Evolutionary conservation across 208 protist species (phyloP).

Genomic region (Acanthamoeba lenticulata): DNA sequence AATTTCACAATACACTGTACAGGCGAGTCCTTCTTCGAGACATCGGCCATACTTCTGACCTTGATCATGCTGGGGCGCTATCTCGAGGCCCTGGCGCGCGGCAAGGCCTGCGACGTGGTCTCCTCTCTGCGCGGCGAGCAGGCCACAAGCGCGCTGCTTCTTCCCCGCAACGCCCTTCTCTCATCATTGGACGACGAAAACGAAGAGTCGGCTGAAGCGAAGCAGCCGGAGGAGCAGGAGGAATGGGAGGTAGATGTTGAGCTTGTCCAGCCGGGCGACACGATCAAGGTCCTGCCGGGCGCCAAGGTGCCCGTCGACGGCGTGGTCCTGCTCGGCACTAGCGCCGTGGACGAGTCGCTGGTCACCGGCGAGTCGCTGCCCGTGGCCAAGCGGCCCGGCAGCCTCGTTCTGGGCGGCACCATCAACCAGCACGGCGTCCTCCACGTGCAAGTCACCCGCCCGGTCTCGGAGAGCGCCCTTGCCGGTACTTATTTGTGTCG

Average conservation of each 20-base stretch:
- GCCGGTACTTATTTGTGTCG: neutral
- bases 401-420: conserved; percentile 79
- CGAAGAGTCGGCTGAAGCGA: neutral
- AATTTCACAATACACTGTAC: neutral
- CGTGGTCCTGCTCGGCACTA: conserved; percentile 87
- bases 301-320: conserved; percentile 94
- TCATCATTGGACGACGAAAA: neutral
- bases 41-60: conserved; percentile 93
- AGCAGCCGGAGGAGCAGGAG: conserved; percentile 66
- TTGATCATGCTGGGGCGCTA: conserved; percentile 97
- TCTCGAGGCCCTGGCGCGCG: conserved; percentile 94
- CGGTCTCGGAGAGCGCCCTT: conserved; percentile 6
- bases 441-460: neutral
- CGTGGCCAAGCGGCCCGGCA: neutral
- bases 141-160: conserved; percentile 78
- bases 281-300: conserved; percentile 90
- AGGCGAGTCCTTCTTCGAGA: conserved; percentile 93
- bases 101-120: conserved; percentile 92
- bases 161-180: conserved; percentile 64
- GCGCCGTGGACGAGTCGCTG: conserved; percentile 95
- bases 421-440: conserved; percentile 76
- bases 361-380: conserved; percentile 93
- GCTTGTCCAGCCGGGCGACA: conserved; percentile 82
- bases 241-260: conserved; percentile 81
- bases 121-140: conserved; percentile 91